Conservation (phyloP, 306 rosid species). For the Casuarina equisetifolia region DNA sequence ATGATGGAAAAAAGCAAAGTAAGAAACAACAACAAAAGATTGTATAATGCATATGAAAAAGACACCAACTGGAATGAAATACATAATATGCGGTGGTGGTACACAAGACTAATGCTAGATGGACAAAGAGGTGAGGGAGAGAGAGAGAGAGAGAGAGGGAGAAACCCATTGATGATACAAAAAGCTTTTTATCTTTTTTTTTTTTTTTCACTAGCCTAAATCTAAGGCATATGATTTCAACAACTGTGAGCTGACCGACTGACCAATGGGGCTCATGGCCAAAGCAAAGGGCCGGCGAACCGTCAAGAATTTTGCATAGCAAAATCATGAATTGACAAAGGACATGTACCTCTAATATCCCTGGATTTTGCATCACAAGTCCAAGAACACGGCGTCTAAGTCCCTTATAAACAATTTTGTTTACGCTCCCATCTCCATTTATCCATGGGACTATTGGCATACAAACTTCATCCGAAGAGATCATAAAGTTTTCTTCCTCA, state of each 20-base stretch:
- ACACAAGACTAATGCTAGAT: neutral
- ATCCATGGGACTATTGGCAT: conserved; percentile 91
- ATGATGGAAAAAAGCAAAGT: conserved; percentile 21
- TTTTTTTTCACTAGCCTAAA: neutral
- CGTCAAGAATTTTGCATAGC: neutral
- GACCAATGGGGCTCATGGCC: conserved; percentile 8
- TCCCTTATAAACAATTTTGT: conserved; percentile 73
- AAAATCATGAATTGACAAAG: conserved; percentile 17
- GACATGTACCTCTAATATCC: conserved; percentile 73
- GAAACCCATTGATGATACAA: neutral
- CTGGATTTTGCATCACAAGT: conserved; percentile 95
- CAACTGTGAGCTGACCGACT: neutral
- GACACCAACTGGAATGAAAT: neutral
- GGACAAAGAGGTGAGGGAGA: neutral
- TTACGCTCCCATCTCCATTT: conserved; percentile 88
- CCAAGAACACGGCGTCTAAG: conserved; percentile 77
- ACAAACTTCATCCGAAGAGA: conserved; percentile 47
- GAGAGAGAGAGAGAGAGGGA: neutral
- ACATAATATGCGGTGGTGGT: neutral
- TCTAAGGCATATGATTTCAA: neutral
- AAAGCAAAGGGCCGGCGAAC: neutral
- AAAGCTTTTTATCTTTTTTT: neutral
- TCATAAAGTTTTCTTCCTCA: conserved; percentile 34
- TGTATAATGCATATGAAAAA: neutral
- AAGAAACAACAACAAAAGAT: conserved; percentile 22